These are phyloP conservation scores for Nasturtium officinale DNA, from an alignment of 345 rosid species.

Conservation along the genomic window DNA sequence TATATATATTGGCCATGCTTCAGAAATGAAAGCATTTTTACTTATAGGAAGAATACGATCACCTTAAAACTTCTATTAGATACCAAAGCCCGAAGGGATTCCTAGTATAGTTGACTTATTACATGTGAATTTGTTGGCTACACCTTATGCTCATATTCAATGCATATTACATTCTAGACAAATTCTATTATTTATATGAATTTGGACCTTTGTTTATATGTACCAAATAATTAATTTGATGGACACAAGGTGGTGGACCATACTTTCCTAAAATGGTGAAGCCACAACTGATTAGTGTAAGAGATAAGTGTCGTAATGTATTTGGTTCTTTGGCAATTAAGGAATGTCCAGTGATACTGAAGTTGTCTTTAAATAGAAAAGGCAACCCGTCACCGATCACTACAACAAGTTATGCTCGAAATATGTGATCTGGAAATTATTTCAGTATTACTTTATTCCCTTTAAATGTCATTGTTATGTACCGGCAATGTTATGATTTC, in stretches of 20 bases:
- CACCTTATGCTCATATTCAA: neutral
- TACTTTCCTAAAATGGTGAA: conserved; percentile 30
- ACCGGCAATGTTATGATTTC: neutral
- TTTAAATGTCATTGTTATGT: neutral
- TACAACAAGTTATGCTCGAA: neutral
- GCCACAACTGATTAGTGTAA: conserved; percentile 32
- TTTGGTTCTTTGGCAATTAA: conserved; percentile 39
- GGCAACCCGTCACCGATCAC: conserved; percentile 11
- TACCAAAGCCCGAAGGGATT: neutral
- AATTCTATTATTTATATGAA: neutral
- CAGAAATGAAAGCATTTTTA: neutral
- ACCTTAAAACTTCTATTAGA: neutral
- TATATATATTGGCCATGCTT: neutral
- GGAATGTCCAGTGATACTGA: conserved; percentile 36
- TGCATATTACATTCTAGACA: neutral
- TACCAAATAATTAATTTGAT: conserved; percentile 10
- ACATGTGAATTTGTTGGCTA: neutral
- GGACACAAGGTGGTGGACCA: conserved; percentile 37
- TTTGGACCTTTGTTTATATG: conserved; percentile 24
- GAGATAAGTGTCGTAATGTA: conserved; percentile 40
- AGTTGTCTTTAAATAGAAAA: conserved; percentile 38
- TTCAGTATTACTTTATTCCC: conserved; percentile 2
- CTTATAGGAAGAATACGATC: neutral
- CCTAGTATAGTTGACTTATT: neutral
- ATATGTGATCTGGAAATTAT: neutral